Base-by-base conservation (phyloP, 2,329 filamentous ascomycete species). In the Botrytis fabae region DNA sequence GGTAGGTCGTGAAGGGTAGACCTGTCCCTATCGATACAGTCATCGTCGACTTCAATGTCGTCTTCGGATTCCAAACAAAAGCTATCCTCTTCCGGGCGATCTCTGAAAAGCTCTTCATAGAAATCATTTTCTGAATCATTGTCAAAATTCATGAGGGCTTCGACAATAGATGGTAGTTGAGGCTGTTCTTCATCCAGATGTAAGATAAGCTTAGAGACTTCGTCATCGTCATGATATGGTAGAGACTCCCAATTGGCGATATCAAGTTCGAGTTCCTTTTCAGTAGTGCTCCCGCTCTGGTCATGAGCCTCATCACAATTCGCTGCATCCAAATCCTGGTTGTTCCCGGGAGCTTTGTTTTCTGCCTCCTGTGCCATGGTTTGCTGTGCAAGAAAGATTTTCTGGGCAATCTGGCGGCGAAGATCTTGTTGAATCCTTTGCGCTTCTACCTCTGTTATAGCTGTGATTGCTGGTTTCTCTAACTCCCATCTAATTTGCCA, bases 111-210 rank as follows among this genome's bases (percentile, higher is more conserved):
- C 3, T 28, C n/a, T 25, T 63, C 61, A 8, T 44, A 44, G 8
- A 28, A 63, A 18, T 63, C 7, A 8, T 10, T 44, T 1, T 44
- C 61, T 10, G 61, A 63, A 44, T 9, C 25, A 18, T 8, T 9
- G 10, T 63, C 40, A 14, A n/a, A 10, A 28, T 2, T 16, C 9
- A 4, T n/a, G 20, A 2, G 12, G 4, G 25, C 4, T 18, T 18
- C 20, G 25, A 2, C 1, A 2, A 9, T 4, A 18, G 16, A 28
- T 1, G 32, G 1, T 6, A 4, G 42, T 9, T 18, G 16, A 40
- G n/a, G 28, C 14, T 44, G 16, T 7, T 63, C 14, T 25, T 7
- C n/a, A 28, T 63, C 8, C 16, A 20, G 12, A 2, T 44, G n/a
- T 1, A 28, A 63, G 5, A 4, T 63, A 1, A 28, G 16, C 16